Conservation (phyloP, 1,284 basidiomycete species). For the Ustilago tritici region DNA sequence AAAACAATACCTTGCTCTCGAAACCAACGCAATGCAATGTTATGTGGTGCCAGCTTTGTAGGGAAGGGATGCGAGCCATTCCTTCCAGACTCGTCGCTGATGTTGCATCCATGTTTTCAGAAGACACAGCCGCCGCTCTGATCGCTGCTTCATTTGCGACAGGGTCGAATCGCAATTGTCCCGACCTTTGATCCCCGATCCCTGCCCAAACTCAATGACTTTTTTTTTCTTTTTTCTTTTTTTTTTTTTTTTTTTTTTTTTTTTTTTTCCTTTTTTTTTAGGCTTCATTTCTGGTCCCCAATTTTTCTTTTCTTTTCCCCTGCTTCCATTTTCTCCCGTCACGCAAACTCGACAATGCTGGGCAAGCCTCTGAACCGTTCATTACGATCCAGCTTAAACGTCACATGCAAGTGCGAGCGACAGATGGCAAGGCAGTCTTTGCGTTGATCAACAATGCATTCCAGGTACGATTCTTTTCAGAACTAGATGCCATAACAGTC, state of each 20-base stretch:
- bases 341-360: background rate
- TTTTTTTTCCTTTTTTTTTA: background rate
- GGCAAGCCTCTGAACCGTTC: background rate
- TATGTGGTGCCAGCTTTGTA: background rate
- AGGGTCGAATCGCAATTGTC: background rate
- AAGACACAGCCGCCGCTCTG: background rate
- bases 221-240: background rate
- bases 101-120: no score
- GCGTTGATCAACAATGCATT: background rate
- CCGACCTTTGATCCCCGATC: background rate
- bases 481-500: constrained; percentile 2
- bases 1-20: background rate
- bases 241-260: background rate
- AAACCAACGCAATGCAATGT: background rate
- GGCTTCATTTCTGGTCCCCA: background rate
- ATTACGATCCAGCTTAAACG: background rate
- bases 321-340: background rate
- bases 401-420: background rate
- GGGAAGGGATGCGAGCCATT: no score
- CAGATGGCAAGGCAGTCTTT: background rate
- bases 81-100: no score
- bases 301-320: background rate
- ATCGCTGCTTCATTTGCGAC: background rate
- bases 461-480: background rate
- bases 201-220: background rate